These are phyloP conservation scores for Leccinum fibrillosum DNA, from an alignment of 768 basidiomycete species.

Conservation along the genomic window DNA sequence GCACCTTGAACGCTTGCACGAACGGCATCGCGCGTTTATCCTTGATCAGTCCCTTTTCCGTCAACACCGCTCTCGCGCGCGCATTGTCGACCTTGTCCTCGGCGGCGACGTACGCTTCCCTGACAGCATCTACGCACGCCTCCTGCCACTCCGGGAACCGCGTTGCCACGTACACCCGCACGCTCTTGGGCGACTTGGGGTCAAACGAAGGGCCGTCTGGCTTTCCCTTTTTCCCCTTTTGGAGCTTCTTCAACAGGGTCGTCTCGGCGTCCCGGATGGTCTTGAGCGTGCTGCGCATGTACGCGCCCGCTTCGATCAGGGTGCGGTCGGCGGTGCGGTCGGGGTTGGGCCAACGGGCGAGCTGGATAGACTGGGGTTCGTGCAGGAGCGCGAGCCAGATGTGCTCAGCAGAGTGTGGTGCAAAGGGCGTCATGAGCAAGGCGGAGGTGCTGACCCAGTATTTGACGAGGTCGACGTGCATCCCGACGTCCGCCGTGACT, in stretches of 20 bases:
- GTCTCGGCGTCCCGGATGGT: slow-evolving; percentile 87
- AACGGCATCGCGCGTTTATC: no score
- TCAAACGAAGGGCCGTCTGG: slow-evolving; percentile 60
- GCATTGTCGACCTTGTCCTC: slow-evolving; percentile 76
- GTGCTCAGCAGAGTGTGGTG: slow-evolving; percentile 93
- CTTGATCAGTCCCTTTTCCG: slow-evolving; percentile 45
- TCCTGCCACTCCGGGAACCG: slow-evolving; percentile 95
- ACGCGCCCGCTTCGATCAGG: slow-evolving; percentile 68
- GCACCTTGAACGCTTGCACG: no score
- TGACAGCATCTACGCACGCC: slow-evolving; percentile 68
- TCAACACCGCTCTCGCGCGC: slow-evolving; percentile 66
- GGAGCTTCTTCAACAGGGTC: slow-evolving; percentile 71
- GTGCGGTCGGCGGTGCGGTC: slow-evolving; percentile 55
- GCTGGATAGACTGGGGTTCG: slow-evolving; percentile 73
- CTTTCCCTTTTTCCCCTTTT: slow-evolving; percentile 68
- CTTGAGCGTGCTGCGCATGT: slow-evolving; percentile 92
- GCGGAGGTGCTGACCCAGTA: slow-evolving; percentile 84
- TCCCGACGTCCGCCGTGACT: slow-evolving; percentile 82
- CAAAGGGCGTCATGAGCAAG: slow-evolving; percentile 79
- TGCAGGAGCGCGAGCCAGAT: slow-evolving; percentile 77
- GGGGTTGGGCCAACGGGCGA: slow-evolving; percentile 79
- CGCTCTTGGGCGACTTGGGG: slow-evolving; percentile 79
- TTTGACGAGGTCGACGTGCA: slow-evolving; percentile 86
- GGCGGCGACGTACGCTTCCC: slow-evolving; percentile 58
- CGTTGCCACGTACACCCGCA: slow-evolving; percentile 88